A percentile compares a stretch with the other conserved stretches of the same genome.
These are phyloP conservation scores for Metschnikowia proteae DNA, from an alignment of 805 yeast genomes.

Conservation along the genomic window DNA sequence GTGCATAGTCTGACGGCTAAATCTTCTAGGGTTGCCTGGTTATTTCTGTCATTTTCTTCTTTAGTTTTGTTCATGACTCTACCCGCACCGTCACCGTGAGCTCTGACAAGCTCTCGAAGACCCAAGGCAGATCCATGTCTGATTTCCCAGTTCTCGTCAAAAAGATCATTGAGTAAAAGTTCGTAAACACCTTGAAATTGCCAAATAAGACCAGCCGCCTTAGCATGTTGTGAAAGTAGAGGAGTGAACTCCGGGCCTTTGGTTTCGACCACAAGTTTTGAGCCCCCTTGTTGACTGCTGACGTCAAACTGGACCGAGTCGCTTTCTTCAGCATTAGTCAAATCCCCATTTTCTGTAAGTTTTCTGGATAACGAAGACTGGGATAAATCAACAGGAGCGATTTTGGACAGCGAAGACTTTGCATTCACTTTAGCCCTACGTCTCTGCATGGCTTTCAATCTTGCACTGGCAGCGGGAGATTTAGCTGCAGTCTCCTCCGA, in stretches of 20 bases:
- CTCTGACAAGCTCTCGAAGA: constrained; percentile 74
- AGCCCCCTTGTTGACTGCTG: constrained; percentile 76
- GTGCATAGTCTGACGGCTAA: constrained; percentile 80
- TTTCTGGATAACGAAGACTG: constrained; percentile 65
- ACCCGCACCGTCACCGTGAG: constrained; percentile 85
- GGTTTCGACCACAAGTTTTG: constrained; percentile 81
- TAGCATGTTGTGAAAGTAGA: constrained; percentile 64
- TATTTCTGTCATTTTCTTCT: constrained; percentile 62
- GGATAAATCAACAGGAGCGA: constrained; percentile 59
- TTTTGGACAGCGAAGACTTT: constrained; percentile 43
- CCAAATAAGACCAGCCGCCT: constrained; percentile 78
- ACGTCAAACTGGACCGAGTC: constrained; percentile 48
- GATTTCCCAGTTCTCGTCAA: constrained; percentile 86
- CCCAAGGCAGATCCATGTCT: constrained; percentile 97
- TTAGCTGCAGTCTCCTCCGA: constrained; percentile 22
- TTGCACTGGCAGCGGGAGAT: constrained; percentile 50
- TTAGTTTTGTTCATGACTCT: constrained; percentile 61
- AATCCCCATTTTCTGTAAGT: constrained; percentile 41
- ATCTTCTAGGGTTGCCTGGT: constrained; percentile 75
- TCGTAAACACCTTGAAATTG: constrained; percentile 93
- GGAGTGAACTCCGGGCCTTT: constrained; percentile 62
- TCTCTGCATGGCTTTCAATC: constrained; percentile 92
- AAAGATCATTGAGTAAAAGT: constrained; percentile 69
- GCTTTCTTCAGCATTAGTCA: constrained; percentile 12
- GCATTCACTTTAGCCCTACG: constrained; percentile 78